Evolutionary conservation across 768 basidiomycete species (phyloP), one percentile per base, ranked within the genome.

Genomic region (Phylloporus sp.): DNA sequence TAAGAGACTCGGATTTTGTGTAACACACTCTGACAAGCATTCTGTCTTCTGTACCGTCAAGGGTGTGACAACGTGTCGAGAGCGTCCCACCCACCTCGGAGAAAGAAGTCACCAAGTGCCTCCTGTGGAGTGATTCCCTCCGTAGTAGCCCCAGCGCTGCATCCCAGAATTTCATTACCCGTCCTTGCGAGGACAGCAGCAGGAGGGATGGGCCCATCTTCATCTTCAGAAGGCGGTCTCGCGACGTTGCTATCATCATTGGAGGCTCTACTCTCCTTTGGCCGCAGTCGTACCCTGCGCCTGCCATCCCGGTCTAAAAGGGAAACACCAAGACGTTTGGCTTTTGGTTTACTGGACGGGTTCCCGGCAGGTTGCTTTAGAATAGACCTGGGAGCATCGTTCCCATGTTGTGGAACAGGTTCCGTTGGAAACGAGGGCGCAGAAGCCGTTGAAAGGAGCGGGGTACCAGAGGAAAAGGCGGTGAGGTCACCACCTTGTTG

Each of bases 1-100:
- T 66, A 6, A 86, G 50, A 17, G 65, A 64, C 48, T 80, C 79
- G 1, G 69, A 69, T 48, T 76, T 76, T 11, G 80, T 81, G 63
- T 85, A 81, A 35, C 77, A 80, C 2, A 87, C 76, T 46, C 84
- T 74, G 23, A 96, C 83, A 6, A 94, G 75, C 91, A 96, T 94
- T 50, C 94, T 78, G 67, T 95, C 94, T 95, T 61, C 55, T 31
- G 38, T 17, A 38, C 52, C 18, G 38, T 67, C 57, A 67, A 38
- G 8, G 11, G 20, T 9, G 9, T 15, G 33, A 44, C 18, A 28
- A n/a, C 23, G 34, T 9, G 17, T 11, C 17, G 10, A 48, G 35
- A 36, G n/a, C 17, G 37, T 28, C 36, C 43, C 28, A 46, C 70
- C 50, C 55, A 91, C 91, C 92, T 76, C 86, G 72, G 69, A 92